phyloP scores from a whole-genome alignment of 1,284 basidiomycete genomes.

The Lentinula novae-zelandiae region DNA sequence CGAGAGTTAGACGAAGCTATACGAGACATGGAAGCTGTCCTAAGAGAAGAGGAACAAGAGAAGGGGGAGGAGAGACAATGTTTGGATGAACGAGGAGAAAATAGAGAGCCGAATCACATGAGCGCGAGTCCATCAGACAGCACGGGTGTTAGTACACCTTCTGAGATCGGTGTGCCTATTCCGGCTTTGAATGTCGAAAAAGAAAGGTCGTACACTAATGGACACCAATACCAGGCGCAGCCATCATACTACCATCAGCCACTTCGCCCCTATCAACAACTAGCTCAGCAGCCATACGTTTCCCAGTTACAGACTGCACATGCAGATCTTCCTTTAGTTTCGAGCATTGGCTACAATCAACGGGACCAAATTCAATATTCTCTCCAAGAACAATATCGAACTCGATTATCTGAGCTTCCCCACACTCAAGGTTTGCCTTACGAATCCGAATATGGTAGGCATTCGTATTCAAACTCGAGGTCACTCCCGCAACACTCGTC shows the following conservation, averaged over 20 bases:
- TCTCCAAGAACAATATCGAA: not conserved
- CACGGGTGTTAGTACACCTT: slow-evolving; percentile 12
- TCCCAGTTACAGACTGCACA: slow-evolving; percentile 3
- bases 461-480: not conserved
- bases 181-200: not conserved
- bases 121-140: slow-evolving; percentile 8
- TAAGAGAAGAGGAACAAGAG: slow-evolving; percentile 29
- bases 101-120: slow-evolving; percentile 12
- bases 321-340: not conserved
- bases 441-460: not conserved
- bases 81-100: slow-evolving; percentile 14
- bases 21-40: slow-evolving; percentile 58
- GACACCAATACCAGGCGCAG: not conserved
- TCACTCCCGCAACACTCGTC: not conserved
- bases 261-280: not conserved
- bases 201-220: not conserved
- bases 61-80: not conserved
- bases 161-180: not conserved
- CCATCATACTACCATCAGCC: not conserved
- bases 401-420: not conserved
- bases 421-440: not conserved
- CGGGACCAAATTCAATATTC: not conserved
- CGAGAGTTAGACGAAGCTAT: slow-evolving; percentile 65
- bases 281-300: not conserved
- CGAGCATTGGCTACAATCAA: not conserved